Conservation (phyloP, 257 asterid species). For the Solanum rostratum region DNA sequence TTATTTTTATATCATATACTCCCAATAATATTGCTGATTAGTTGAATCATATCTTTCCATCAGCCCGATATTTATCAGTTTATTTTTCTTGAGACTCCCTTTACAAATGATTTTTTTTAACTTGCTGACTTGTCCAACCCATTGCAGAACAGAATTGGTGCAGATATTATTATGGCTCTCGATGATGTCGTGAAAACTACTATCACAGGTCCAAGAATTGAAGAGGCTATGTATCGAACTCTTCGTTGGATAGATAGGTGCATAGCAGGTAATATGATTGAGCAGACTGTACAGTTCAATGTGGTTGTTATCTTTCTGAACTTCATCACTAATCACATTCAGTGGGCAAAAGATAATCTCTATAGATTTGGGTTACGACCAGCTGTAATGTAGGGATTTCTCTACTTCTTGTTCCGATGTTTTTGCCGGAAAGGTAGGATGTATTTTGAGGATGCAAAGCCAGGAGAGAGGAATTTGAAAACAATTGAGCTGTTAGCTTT, state of each 20-base stretch:
- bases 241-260: constrained; percentile 99
- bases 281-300: not conserved
- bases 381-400: not conserved
- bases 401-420: not conserved
- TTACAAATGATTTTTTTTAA: not conserved
- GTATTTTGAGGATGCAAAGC: not conserved
- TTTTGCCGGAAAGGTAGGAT: not conserved
- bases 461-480: not conserved
- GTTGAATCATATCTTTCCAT: not conserved
- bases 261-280: constrained; percentile 53
- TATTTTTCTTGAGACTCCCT: not conserved
- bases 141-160: constrained; percentile 92
- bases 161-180: constrained; percentile 98
- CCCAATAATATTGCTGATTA: not conserved
- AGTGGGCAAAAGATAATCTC: not conserved
- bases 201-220: constrained; percentile 88
- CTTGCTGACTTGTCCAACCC: constrained; percentile 8
- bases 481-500: not conserved
- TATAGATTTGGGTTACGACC: not conserved
- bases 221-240: constrained; percentile 97
- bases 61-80: not conserved
- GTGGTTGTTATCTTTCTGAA: not conserved
- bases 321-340: not conserved
- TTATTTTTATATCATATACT: not conserved
- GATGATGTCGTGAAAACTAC: constrained; percentile 98